Base-by-base conservation (phyloP, 2,329 filamentous ascomycete species). In the Pseudodiploospora longispora region DNA sequence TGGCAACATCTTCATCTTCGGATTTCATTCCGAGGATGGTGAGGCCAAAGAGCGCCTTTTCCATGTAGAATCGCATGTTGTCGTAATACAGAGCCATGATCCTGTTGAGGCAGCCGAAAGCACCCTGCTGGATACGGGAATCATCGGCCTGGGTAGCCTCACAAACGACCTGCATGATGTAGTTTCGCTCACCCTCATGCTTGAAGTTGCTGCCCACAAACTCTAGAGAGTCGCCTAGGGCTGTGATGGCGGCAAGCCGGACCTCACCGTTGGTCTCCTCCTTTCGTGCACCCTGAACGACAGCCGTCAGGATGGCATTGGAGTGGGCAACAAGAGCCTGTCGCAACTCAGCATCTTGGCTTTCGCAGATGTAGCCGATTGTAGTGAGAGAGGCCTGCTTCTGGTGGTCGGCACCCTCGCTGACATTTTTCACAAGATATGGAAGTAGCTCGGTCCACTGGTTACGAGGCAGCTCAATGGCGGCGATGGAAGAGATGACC, bases 51-150 rank as follows among this genome's bases (percentile, higher is more conserved):
- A 98, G 78, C 32, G 93, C 93, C 80, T 97, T 97, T 76, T 98
- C 93, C 93, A 98, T 98, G 74, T 98, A 98, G 70, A 96, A 98
- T 59, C 90, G 85, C 93, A 98, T 98, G 72, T 96, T 94, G 60
- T 98, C 93, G 66, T 98, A 98, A 76, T 98, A 98, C 51, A 96
- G 79, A 49, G 79, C 87, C 93, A 98, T 98, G 67, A 98, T 97
- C 59, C 93, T 83, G 78, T 98, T 98, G 55, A 98, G 72, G 66
- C 93, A 97, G 57, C 93, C 93, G 64, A 96, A 98, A 36, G 93
- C 87, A 49, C 89, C 90, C 64, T 95, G 88, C 68, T 97, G 90
- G 65, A 98, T 94, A 61, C 89, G 81, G 47, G 78, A 80, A 66
- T 98, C 93, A 1, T 85, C 76, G 56, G 91, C 89, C 71, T 98